Conservation (phyloP, 1,284 basidiomycete genomes). For the Cryptococcus neoformans region DNA sequence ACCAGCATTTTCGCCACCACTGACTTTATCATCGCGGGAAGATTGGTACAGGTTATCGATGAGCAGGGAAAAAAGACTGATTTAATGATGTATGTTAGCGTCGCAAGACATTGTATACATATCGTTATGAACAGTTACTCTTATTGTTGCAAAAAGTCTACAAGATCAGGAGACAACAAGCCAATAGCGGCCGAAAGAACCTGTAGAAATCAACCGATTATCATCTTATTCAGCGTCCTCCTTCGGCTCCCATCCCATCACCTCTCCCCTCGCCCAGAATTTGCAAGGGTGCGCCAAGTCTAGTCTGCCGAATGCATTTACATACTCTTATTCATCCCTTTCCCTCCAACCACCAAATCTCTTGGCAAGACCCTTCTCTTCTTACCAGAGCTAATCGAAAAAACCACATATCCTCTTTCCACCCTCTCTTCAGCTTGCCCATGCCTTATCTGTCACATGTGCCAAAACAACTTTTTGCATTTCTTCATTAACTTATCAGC, state of each 20-base stretch:
- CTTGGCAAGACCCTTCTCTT: slow-evolving; percentile 60
- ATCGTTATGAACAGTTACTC: slow-evolving; percentile 5
- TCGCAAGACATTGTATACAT: background rate
- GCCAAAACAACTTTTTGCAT: too few species aligned
- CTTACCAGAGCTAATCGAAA: too few species aligned
- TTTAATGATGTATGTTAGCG: background rate
- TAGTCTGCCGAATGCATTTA: slow-evolving; percentile 83
- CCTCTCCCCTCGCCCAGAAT: slow-evolving; percentile 90
- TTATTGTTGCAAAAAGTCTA: slow-evolving; percentile 26
- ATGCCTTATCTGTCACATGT: too few species aligned
- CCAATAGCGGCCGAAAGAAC: slow-evolving; percentile 18
- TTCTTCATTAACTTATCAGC: too few species aligned
- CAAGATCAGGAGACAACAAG: slow-evolving; percentile 26
- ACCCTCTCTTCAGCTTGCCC: too few species aligned
- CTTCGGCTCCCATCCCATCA: slow-evolving; percentile 81
- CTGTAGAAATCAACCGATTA: slow-evolving; percentile 3
- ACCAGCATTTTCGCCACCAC: too few species aligned
- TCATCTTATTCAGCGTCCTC: slow-evolving; percentile 1
- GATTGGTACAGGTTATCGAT: background rate
- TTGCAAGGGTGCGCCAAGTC: slow-evolving; percentile 91
- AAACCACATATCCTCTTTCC: too few species aligned
- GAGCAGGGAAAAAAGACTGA: background rate
- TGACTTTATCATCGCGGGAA: background rate
- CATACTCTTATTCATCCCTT: slow-evolving; percentile 74
- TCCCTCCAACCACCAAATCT: slow-evolving; percentile 79